Base-by-base conservation (phyloP, 176 grass and related monocot genomes). In the Poa annua region DNA sequence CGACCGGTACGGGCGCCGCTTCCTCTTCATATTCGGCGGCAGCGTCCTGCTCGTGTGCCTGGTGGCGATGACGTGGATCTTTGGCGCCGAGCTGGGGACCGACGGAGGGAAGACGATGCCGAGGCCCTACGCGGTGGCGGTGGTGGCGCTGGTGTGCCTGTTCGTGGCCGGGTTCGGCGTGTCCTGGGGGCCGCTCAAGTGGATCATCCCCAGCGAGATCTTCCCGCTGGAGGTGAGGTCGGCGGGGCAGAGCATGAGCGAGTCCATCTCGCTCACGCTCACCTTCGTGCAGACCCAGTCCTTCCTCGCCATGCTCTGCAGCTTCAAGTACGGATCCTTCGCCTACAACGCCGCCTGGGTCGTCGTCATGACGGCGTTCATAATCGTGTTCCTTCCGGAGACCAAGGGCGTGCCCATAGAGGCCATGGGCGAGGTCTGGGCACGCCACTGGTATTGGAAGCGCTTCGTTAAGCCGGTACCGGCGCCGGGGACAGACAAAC, bases 351-450 rank as follows among this genome's bases (percentile, higher is more conserved):
- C 69, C 15, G 87, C 33, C 0, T 92, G 87, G 87, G 70, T 92
- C 12, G 16, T 90, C 19, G 51, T 68, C 41, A 92, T 92, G 88
- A 87, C 85, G 11, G 45, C 17, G 0, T 93, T 93, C 54, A 8
- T 93, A 11, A 62, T 71, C 4, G 7, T 4, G 11, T 92, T 97
- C 62, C 73, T 97, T 24, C 94, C 86, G 1, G 94, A 97, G 87
- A 97, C 94, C 3, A 97, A 94, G 57, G 92, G 92, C 15, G 89
- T 97, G 71, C 91, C 94, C 38, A 90, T 97, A 13, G 94, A 97
- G 91, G 81, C 88, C 7, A 73, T 89, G 60, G 83, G 52, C 0
- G 67, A 13, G 7, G 87, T 92, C 14, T 92, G 81, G 84, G 13
- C 76, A 35, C 32, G 33, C 1, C 91, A 92, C 45, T 92, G 84